phyloP scores from a whole-genome alignment of 371 early-diverging fungal genomes.

The Nematocida sp. region DNA sequence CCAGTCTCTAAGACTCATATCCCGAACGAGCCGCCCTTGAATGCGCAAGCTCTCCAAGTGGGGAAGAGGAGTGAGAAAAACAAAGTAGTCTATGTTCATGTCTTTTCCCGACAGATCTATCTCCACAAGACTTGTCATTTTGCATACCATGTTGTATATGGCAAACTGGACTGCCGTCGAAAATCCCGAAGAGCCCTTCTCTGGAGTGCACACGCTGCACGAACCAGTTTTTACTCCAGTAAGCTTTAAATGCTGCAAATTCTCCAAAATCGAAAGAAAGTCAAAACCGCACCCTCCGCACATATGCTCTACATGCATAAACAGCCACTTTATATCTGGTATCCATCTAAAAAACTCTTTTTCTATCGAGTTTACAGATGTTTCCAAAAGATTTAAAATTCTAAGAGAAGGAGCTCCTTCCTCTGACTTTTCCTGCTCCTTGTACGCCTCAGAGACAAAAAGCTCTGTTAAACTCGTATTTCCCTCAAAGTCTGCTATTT shows the following conservation, averaged over 20 bases:
- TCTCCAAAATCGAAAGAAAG: slow-evolving; percentile 2
- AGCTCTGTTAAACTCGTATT: slow-evolving; percentile 1
- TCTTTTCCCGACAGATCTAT: slow-evolving; percentile 44
- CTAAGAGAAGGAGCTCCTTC: slow-evolving; percentile 9
- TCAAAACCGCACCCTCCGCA: slow-evolving; percentile 53
- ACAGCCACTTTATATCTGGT: background rate
- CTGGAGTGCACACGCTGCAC: slow-evolving; percentile 33
- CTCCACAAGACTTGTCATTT: slow-evolving; percentile 38
- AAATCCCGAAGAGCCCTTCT: slow-evolving; percentile 22
- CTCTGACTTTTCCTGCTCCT: no score
- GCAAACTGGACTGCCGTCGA: slow-evolving; percentile 27
- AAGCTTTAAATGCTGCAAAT: slow-evolving; percentile 18
- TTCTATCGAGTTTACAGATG: background rate
- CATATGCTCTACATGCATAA: slow-evolving; percentile 12
- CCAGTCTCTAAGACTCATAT: slow-evolving; percentile 55
- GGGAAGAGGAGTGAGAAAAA: slow-evolving; percentile 38
- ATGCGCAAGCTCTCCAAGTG: slow-evolving; percentile 22
- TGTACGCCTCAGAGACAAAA: no score
- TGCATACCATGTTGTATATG: slow-evolving; percentile 49
- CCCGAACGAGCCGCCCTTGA: slow-evolving; percentile 45
- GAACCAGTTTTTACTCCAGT: slow-evolving; percentile 26
- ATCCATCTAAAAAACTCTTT: slow-evolving; percentile 2
- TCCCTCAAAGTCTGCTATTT: slow-evolving; percentile 31
- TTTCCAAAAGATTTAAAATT: slow-evolving; percentile 19
- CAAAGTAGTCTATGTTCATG: slow-evolving; percentile 54